Evolutionary conservation across 2,329 filamentous ascomycete species (phyloP), one percentile per base, ranked within the genome.

Genomic region (Verticillium klebahnii): DNA sequence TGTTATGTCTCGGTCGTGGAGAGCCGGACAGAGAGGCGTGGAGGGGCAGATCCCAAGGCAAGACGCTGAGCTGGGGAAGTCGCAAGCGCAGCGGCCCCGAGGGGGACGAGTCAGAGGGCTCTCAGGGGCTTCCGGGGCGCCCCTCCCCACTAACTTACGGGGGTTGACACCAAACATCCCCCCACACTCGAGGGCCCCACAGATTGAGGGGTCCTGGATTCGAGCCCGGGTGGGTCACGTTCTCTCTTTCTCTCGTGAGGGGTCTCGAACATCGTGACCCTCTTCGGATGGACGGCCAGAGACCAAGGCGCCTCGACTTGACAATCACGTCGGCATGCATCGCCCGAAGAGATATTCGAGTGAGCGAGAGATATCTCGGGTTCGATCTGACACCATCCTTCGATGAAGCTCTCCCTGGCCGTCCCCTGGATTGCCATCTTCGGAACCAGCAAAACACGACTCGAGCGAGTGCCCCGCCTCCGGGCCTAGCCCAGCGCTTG

Each of bases 341-440:
- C 8, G 9, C 34, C 34, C 8, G 14, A 14, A 36, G 14, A 36
- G 11, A 14, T 9, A 36, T 36, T 14, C 7, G 14, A 36, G 14
- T 3, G 34, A 36, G 9, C 2, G 14, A 36, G 14, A 36, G 34
- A 36, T 11, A 36, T 36, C 34, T 36, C 11, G 34, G 34, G 34
- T 9, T 11, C 9, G 34, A 36, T 45, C 39, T 45, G 17, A 17
- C 34, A 36, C 17, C 39, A 17, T 6, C 39, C 17, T 45, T 17
- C 5, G 39, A 45, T 9, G 8, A 23, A 56, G 32, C 7, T 19
- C 45, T 57, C 12, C 60, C 60, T 29, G 29, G 56, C 57, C 56
- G 67, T 61, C 64, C 63, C 65, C 62, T 34, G 29, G 36, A 37
- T 61, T 66, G 37, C 66, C 63, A 45, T 57, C 63, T 68, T 63